phyloP scores from a whole-genome alignment of 2,329 filamentous ascomycete species.

The Juglanconis sp. region DNA sequence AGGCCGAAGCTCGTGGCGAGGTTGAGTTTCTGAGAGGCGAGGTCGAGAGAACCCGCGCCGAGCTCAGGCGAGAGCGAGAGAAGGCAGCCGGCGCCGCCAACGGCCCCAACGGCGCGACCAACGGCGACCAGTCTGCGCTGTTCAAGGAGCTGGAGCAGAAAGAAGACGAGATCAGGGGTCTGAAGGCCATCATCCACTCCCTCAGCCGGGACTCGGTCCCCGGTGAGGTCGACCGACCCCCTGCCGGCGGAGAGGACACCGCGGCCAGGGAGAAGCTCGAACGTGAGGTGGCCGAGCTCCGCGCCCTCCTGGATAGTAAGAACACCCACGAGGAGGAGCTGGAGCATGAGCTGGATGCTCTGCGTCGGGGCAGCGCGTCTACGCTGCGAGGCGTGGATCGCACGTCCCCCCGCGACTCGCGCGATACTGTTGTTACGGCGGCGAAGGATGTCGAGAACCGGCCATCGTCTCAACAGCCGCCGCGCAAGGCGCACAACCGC shows the following conservation, averaged over 20 bases:
- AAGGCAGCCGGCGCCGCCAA: conserved; percentile 65
- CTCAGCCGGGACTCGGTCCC: conserved; percentile 74
- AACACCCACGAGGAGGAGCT: conserved; percentile 75
- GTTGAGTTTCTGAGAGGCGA: conserved; percentile 94
- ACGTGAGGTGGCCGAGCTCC: conserved; percentile 75
- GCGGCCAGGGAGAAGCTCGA: conserved; percentile 68
- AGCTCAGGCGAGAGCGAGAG: conserved; percentile 83
- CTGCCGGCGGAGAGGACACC: conserved; percentile 54
- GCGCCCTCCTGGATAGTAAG: conserved; percentile 70
- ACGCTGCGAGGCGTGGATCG: conserved; percentile 48
- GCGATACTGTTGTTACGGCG: conserved; percentile 60
- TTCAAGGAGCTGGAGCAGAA: conserved; percentile 85
- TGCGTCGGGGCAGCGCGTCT: conserved; percentile 46
- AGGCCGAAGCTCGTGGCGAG: conserved; percentile 92
- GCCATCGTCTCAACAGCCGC: conserved; percentile 39
- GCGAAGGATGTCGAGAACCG: conserved; percentile 47
- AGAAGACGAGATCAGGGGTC: conserved; percentile 92
- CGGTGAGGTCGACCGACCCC: conserved; percentile 33
- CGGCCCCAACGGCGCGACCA: conserved; percentile 33
- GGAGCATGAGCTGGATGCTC: conserved; percentile 71
- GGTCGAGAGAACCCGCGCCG: conserved; percentile 84
- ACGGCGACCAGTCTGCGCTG: conserved; percentile 43
- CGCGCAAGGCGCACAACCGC: conserved; percentile 43
- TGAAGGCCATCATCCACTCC: conserved; percentile 97
- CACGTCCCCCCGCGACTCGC: conserved; percentile 63